Percentiles rank a stretch among this genome's conserved stretches.
Conservation (phyloP, 2,329 filamentous ascomycete genomes). For the Simplicillium sp. region DNA sequence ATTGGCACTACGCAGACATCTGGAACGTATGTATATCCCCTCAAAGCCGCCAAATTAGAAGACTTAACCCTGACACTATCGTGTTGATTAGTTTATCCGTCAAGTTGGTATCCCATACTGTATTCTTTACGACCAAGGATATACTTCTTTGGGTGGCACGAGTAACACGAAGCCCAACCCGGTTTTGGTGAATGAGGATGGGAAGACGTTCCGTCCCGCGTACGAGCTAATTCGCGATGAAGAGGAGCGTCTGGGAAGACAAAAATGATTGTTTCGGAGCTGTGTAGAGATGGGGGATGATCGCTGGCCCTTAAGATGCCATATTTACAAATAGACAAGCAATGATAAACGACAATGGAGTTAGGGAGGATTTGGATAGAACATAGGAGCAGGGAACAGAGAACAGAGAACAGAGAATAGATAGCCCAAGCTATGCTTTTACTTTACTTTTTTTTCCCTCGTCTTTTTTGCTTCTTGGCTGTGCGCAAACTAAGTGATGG, state of each 20-base stretch:
- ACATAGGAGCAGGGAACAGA: too few species aligned
- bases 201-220: slow-evolving; percentile 53
- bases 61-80: too few species aligned
- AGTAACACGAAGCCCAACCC: slow-evolving; percentile 89
- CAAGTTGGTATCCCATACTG: slow-evolving; percentile 78
- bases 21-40: slow-evolving; percentile 60
- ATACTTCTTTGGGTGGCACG: slow-evolving; percentile 85
- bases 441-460: too few species aligned
- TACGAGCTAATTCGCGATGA: slow-evolving; percentile 68
- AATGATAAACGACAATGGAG: too few species aligned
- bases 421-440: too few species aligned
- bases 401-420: too few species aligned
- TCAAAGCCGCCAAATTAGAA: not conserved
- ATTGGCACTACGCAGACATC: slow-evolving; percentile 94
- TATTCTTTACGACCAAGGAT: slow-evolving; percentile 75
- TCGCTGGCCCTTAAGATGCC: too few species aligned
- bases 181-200: slow-evolving; percentile 37
- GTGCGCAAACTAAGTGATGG: too few species aligned
- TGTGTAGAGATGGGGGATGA: too few species aligned
- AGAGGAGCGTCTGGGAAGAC: slow-evolving; percentile 62
- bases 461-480: too few species aligned
- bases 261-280: not conserved
- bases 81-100: slow-evolving; percentile 57
- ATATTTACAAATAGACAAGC: too few species aligned
- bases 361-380: too few species aligned